Evolutionary conservation across 179 eudicot species (phyloP).

Genomic region (Drosera spatulata): DNA sequence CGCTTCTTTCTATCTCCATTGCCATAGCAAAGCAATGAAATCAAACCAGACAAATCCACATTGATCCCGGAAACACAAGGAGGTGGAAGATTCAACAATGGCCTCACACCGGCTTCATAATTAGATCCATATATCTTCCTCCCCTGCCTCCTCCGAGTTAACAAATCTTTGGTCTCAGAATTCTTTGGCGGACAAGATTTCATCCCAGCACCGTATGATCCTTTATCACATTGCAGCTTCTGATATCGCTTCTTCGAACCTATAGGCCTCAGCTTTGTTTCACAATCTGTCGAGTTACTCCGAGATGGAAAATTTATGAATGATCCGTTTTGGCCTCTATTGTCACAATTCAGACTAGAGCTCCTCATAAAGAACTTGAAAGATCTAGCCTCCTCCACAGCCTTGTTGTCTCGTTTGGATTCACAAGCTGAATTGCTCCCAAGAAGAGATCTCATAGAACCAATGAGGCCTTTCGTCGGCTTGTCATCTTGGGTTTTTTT

Average conservation of each 20-base stretch:
- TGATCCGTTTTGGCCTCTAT: slow-evolving; percentile 1
- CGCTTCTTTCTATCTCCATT: slow-evolving; percentile 53
- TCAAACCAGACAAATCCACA: slow-evolving; percentile 53
- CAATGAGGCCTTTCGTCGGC: not conserved
- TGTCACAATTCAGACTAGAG: slow-evolving; percentile 23
- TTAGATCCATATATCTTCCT: too few relatives aligned
- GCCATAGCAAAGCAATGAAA: slow-evolving; percentile 33
- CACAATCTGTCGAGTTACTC: slow-evolving; percentile 32
- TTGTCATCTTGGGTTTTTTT: slow-evolving; percentile 1
- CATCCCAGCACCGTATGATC: too few relatives aligned
- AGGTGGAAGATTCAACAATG: slow-evolving; percentile 58
- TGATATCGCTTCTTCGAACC: slow-evolving; percentile 3
- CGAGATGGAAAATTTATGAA: slow-evolving; percentile 1
- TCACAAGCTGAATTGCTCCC: not conserved
- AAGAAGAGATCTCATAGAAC: not conserved
- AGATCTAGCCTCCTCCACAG: slow-evolving; percentile 5
- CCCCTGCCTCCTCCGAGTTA: too few relatives aligned
- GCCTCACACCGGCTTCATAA: slow-evolving; percentile 18
- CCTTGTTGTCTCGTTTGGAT: not conserved
- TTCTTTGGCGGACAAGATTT: too few relatives aligned
- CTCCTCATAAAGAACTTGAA: slow-evolving; percentile 47
- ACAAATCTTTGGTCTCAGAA: too few relatives aligned
- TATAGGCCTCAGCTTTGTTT: slow-evolving; percentile 2
- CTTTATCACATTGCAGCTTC: too few relatives aligned
- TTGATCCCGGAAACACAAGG: slow-evolving; percentile 44